Base-by-base conservation (phyloP, 345 rosid species). In the Populus davidiana region DNA sequence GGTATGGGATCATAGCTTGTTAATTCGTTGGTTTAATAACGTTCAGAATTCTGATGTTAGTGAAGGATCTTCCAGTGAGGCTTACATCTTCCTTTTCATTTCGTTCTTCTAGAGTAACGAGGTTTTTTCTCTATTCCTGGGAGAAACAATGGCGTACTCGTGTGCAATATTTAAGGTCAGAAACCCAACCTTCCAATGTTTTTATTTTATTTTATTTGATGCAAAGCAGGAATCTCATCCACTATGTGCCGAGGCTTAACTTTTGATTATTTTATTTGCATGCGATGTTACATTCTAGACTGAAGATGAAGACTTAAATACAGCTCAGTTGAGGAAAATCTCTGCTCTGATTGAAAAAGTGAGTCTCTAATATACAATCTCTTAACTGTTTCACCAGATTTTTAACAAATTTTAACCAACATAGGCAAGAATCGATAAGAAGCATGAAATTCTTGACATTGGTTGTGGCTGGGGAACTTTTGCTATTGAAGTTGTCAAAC, bases 401-500 rank as follows among this genome's bases (percentile, higher is more conserved):
- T 56, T 18, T 29, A 29, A 29, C 31, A 29, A 29, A 29, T 6
- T 52, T 38, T 63, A 43, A n/a, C 6, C 8, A 31, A 76, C 74
- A 18, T 50, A 91, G 97, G 91, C 93, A 12, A 86, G 91, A 81
- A 82, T 95, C 69, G 81, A 73, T 52, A 88, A 87, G 74, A 63
- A 80, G 3, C 92, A 93, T 68, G 91, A 91, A 81, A 84, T 95
- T 82, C 91, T 95, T 8, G 98, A 95, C 79, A 91, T 95, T 59
- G 99, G 99, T 36, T 90, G 89, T 33, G 99, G 99, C 33, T 95
- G 99, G 99, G 99, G 99, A 80, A 83, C 91, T 66, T 86, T 93
- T 31, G 98, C 96, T 47, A 87, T 95, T 39, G 96, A 95, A 86
- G 88, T 89, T 69, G 99, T 95, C 71, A 88, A 80, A 86, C 86